Evolutionary conservation across 495 filamentous ascomycete genomes (phyloP), one percentile per base, ranked within the genome.

Genomic region (Lasiosphaeria miniovina): DNA sequence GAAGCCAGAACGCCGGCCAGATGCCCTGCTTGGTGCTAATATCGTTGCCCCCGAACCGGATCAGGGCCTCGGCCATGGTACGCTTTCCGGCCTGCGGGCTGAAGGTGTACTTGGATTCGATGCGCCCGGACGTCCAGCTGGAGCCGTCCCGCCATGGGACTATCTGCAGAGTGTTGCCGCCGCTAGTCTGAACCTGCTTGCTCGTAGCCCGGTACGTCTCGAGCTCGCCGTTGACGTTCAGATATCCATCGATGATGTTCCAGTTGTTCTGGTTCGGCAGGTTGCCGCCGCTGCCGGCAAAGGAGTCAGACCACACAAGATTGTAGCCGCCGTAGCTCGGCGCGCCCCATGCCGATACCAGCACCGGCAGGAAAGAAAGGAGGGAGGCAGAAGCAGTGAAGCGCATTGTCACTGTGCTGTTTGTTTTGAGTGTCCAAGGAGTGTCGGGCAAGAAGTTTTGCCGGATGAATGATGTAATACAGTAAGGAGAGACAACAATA

Each of bases 1-100:
- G 70, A 36, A 79, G 56, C 80, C 79, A 83, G 66, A 81, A 83
- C 0, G 79, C 80, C 0, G 80, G 80, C 80, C 80, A 83, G 64
- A 82, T 75, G 6, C 80, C 80, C 61, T 76, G 70, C 65, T 81
- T 77, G 15, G 70, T 65, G n/a, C 46, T 45, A 34, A 59, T 50
- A 10, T 61, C 11, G 61, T 73, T 74, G 50, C 57, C 61, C 38
- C 80, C 80, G 55, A 82, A 75, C 14, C 75, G 70, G 38, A 82
- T 68, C 38, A 59, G 52, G 12, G 75, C 71, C 71, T 82, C 75
- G 12, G 73, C 72, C 43, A 78, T 65, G 7, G 79, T 76, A 34
- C 59, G 59, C 35, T 54, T 55, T 38, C 78, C 77, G 3, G 72
- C 62, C 5, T 61, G 43, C 3, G 78, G 75, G 12, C 73, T 73